Evolutionary conservation across 2,329 filamentous ascomycete species (phyloP).

Genomic region (Chaetomium globosum): DNA sequence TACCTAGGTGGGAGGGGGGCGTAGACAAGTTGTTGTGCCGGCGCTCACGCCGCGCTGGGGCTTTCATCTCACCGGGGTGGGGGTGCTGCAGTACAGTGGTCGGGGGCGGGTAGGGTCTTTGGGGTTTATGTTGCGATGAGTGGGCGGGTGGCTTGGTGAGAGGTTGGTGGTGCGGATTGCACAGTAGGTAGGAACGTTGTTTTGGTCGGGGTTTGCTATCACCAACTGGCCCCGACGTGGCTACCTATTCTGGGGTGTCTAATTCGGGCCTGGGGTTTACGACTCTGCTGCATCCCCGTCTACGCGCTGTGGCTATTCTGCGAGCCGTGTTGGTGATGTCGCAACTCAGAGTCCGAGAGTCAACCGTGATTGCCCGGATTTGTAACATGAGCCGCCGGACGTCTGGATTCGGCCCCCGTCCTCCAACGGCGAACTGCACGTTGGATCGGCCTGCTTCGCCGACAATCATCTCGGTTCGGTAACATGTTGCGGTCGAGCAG

Average conservation of each 20-base stretch:
- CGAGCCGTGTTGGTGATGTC: neutral
- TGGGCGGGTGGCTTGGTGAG: no score
- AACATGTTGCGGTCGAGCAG: neutral
- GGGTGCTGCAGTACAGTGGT: no score
- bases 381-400: neutral
- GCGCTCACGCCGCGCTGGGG: no score
- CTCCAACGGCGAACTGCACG: neutral
- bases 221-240: neutral
- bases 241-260: neutral
- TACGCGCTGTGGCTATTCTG: neutral
- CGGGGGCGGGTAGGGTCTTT: no score
- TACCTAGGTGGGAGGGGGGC: no score
- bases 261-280: neutral
- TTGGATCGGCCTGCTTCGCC: neutral
- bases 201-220: neutral
- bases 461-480: slow-evolving; percentile 6
- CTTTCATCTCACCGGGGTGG: neutral
- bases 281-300: neutral
- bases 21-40: neutral
- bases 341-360: neutral
- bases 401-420: neutral
- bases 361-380: neutral
- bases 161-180: no score
- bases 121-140: no score
- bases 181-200: neutral